Evolutionary conservation across 176 grass and related monocot species (phyloP), one percentile per base, ranked within the genome.

Genomic region (Carex scoparia): DNA sequence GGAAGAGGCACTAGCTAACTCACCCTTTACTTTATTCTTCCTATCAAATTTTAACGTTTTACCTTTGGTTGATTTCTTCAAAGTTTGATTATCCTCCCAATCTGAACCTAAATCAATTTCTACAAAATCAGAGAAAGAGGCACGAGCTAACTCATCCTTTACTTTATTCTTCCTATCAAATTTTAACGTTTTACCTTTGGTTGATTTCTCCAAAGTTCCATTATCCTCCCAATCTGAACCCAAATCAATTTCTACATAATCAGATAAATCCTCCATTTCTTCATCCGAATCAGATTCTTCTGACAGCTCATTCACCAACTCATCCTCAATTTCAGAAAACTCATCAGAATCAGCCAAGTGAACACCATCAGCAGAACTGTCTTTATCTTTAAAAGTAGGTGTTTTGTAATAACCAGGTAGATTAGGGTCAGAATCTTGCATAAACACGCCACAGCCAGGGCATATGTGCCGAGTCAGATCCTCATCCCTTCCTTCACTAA

Each of bases 391-490:
- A 48, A 30, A 59, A 44, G 92, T 82, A 61, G 89, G 93, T 78
- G 42, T 93, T 84, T 85, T 86, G 89, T 94, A 94, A 86, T 91
- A 98, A 78, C 95, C 95, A 1, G 95, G 92, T 63, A 93, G 81
- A 83, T 93, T 75, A 51, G 95, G 92, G 15, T 94, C 86, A 32
- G 65, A 80, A 54, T 98, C 92, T 81, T 98, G 95, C 95, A 94
- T 98, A 88, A 94, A 98, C 42, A 94, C 89, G 11, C 95, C 92
- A 57, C 95, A 98, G 0, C 95, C 95, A 0, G 95, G 87, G 69
- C 95, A 97, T 0, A 94, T 73, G 23, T 82, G 79, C 40, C 92
- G 89, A 31, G 10, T 31, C 54, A 87, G 74, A 44, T 90, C 88
- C 65, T 84, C 88, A 11, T 90, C 88, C 42, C 63, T 87, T 32